Evolutionary conservation across 495 filamentous ascomycete genomes (phyloP).

Genomic region (Aspergillus funiculosus): DNA sequence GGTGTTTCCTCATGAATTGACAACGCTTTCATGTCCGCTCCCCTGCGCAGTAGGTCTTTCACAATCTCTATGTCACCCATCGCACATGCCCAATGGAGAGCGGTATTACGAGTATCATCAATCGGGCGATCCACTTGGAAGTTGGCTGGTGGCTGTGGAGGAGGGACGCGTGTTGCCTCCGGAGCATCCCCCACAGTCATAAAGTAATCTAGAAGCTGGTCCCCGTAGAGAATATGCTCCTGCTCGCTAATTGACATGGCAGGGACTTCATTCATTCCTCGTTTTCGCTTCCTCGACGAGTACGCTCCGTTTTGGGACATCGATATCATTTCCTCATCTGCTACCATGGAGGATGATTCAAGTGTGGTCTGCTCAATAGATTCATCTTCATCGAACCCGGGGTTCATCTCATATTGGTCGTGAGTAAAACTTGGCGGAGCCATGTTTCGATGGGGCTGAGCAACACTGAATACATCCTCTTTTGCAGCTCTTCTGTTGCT

Average conservation of each 20-base stretch:
- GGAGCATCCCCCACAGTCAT: slow-evolving; percentile 69
- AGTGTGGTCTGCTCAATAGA: slow-evolving; percentile 74
- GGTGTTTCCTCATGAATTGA: slow-evolving; percentile 86
- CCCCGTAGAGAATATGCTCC: slow-evolving; percentile 81
- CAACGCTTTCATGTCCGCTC: slow-evolving; percentile 56
- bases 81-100: slow-evolving; percentile 93
- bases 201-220: slow-evolving; percentile 92
- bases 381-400: slow-evolving; percentile 69
- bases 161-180: slow-evolving; percentile 49
- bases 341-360: slow-evolving; percentile 74
- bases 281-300: slow-evolving; percentile 70
- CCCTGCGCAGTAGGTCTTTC: slow-evolving; percentile 70
- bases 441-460: slow-evolving; percentile 40
- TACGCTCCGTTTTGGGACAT: slow-evolving; percentile 58
- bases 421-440: slow-evolving; percentile 44
- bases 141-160: slow-evolving; percentile 70
- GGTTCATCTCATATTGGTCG: slow-evolving; percentile 51
- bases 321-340: slow-evolving; percentile 69
- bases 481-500: slow-evolving; percentile 28
- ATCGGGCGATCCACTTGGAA: slow-evolving; percentile 85
- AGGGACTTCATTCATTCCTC: slow-evolving; percentile 51
- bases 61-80: slow-evolving; percentile 96
- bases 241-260: slow-evolving; percentile 65
- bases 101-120: slow-evolving; percentile 81
- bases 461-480: slow-evolving; percentile 38